A percentile compares a stretch with the other conserved stretches of the same genome.
Conservation (phyloP, 1,139 yeast genomes). For the Eremothecium coryli region DNA sequence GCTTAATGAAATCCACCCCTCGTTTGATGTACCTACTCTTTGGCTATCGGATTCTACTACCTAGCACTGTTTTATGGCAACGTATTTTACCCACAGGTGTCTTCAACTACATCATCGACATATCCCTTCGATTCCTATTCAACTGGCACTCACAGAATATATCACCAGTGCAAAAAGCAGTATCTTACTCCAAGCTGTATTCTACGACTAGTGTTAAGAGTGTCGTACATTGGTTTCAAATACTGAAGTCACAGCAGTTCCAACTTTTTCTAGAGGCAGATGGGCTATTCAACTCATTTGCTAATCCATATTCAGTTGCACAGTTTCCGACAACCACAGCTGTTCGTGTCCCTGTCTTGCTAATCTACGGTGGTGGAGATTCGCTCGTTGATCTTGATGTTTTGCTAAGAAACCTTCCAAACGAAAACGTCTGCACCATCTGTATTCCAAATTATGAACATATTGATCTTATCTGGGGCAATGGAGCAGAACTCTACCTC, state of each 20-base stretch:
- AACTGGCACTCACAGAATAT: constrained; percentile 34
- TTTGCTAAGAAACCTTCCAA: not conserved
- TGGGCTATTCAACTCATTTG: constrained; percentile 11
- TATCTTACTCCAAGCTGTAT: constrained; percentile 75
- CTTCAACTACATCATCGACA: not conserved
- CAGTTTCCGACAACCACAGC: not conserved
- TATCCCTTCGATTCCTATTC: not conserved
- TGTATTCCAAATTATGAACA: constrained; percentile 51
- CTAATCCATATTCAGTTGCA: not conserved
- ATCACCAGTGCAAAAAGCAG: constrained; percentile 57
- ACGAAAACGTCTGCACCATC: constrained; percentile 19
- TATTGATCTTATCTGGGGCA: constrained; percentile 84
- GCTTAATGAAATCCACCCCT: not conserved
- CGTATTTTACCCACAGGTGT: not conserved
- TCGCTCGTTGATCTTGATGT: not conserved
- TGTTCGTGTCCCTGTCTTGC: not conserved
- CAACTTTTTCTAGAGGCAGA: constrained; percentile 75
- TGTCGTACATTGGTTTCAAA: constrained; percentile 96
- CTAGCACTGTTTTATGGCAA: not conserved
- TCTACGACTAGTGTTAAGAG: constrained; percentile 87
- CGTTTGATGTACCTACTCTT: not conserved
- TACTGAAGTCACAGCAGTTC: constrained; percentile 66
- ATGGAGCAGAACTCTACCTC: no score
- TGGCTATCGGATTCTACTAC: not conserved
- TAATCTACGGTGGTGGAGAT: not conserved